phyloP scores from a whole-genome alignment of 208 protist genomes.

The Acanthamoeba castellanii region DNA sequence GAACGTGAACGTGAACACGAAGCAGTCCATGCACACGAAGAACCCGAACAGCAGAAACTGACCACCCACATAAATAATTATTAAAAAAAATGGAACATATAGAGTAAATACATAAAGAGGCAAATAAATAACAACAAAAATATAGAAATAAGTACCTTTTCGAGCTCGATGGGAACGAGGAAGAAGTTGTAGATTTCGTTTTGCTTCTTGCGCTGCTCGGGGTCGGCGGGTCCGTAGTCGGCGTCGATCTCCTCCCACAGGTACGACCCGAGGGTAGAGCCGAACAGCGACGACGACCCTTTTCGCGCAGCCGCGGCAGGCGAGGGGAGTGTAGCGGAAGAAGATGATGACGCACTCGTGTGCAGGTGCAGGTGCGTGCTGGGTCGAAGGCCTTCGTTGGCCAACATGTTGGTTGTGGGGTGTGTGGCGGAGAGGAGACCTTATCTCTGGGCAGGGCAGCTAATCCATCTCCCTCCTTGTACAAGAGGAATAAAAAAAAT shows the following conservation, averaged over 20 bases:
- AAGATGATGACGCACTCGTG: neutral
- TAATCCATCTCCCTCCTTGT: too few species aligned
- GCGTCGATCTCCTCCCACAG: conserved; percentile 62
- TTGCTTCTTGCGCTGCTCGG: conserved; percentile 46
- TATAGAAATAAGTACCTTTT: neutral
- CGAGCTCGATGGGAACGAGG: conserved; percentile 41
- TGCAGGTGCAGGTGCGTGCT: neutral
- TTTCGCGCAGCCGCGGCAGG: too few species aligned
- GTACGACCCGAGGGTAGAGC: neutral
- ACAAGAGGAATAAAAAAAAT: too few species aligned
- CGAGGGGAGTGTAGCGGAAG: neutral
- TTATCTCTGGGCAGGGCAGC: too few species aligned
- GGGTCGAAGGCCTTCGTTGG: neutral
- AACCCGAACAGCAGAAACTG: conserved; percentile 84
- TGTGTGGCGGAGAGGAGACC: neutral
- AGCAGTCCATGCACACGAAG: conserved; percentile 87
- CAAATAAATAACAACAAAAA: neutral
- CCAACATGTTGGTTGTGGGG: neutral
- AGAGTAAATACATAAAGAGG: too few species aligned
- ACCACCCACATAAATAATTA: neutral
- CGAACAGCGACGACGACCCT: neutral
- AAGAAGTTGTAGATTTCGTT: conserved; percentile 75
- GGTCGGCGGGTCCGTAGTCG: conserved; percentile 52
- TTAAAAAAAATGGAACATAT: too few species aligned
- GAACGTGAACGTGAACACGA: conserved; percentile 87